These are phyloP conservation scores for Mortierella sp. DNA, from an alignment of 371 early-diverging fungal genomes.

Conservation along the genomic window DNA sequence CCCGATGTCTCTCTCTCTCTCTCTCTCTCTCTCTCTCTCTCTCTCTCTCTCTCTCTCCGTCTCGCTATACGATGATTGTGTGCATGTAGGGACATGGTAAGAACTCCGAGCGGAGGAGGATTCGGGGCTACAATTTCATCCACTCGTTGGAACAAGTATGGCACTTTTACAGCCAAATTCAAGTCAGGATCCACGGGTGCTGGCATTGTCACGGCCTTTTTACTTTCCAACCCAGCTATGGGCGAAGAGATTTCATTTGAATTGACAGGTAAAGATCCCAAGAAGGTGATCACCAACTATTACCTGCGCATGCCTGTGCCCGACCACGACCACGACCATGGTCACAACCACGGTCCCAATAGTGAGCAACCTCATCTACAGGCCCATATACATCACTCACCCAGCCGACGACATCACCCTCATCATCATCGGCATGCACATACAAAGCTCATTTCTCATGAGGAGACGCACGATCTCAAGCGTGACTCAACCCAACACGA, in stretches of 20 bases:
- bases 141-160: conserved; percentile 48
- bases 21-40: background rate
- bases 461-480: conserved; percentile 18
- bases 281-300: conserved; percentile 38
- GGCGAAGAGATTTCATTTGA: conserved; percentile 51
- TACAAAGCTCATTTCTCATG: conserved; percentile 20
- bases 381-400: background rate
- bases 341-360: background rate
- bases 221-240: conserved; percentile 43
- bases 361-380: background rate
- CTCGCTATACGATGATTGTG: too few species aligned
- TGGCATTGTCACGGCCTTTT: conserved; percentile 46
- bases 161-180: conserved; percentile 38
- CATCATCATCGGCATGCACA: background rate
- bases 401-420: background rate
- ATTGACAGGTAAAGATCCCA: conserved; percentile 37
- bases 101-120: conserved; percentile 45
- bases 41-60: background rate
- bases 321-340: background rate
- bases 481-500: conserved; percentile 27
- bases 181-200: conserved; percentile 44
- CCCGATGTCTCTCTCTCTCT: background rate
- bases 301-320: conserved; percentile 24
- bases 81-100: conserved; percentile 10
- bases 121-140: conserved; percentile 46